Conservation (phyloP, 108 stramenopile genomes). For the Thalassiosira profunda region DNA sequence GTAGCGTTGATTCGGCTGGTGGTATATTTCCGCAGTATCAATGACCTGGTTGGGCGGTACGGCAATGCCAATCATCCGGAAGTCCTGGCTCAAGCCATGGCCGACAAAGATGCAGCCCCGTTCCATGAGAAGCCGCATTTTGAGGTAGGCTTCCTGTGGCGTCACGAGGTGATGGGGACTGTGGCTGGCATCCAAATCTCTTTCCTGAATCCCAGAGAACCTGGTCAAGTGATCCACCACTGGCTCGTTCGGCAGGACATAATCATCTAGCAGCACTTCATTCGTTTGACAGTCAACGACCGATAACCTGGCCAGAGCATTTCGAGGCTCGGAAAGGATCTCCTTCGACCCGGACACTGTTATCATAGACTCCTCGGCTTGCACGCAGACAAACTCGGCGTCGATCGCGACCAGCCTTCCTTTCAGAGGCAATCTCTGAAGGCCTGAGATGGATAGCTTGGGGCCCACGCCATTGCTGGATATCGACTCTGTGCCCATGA, state of each 20-base stretch:
- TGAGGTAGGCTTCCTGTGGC: conserved; percentile 87
- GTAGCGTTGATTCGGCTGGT: conserved; percentile 84
- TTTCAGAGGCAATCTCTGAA: conserved; percentile 45
- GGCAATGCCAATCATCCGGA: conserved; percentile 85
- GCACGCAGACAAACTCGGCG: conserved; percentile 91
- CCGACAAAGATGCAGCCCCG: conserved; percentile 89
- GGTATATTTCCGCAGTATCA: conserved; percentile 95
- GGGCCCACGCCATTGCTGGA: conserved; percentile 37
- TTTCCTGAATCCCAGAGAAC: conserved; percentile 89
- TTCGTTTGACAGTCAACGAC: conserved; percentile 75
- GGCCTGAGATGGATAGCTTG: conserved; percentile 9
- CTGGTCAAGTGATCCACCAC: conserved; percentile 96
- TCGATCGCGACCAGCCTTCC: conserved; percentile 89
- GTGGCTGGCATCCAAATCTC: conserved; percentile 87
- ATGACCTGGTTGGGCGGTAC: conserved; percentile 93
- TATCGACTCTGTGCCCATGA: conserved; percentile 72
- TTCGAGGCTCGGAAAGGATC: conserved; percentile 75
- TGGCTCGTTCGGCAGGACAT: conserved; percentile 91
- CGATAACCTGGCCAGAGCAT: conserved; percentile 91
- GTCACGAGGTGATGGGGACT: conserved; percentile 90
- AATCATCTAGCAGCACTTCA: conserved; percentile 89
- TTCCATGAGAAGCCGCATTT: conserved; percentile 92
- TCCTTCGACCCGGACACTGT: conserved; percentile 82
- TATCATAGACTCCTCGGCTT: conserved; percentile 81
- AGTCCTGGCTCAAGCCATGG: conserved; percentile 91